Base-by-base conservation (phyloP, 805 yeast species). In the Yarrowia sp. region DNA sequence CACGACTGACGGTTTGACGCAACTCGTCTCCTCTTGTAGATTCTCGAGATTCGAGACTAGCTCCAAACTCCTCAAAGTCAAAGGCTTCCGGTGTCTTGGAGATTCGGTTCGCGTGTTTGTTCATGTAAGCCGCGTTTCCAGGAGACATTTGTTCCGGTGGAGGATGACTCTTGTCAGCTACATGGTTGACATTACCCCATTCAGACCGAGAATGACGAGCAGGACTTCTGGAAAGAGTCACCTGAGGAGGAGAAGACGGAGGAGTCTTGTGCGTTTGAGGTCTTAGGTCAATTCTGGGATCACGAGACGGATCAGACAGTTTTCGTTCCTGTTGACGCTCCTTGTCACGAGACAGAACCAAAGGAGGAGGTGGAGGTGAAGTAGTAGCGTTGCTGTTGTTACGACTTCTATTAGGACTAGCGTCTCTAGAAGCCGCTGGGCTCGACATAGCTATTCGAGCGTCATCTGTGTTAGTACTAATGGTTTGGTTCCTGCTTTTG, bases 21-120 rank as follows among this genome's bases (percentile, higher is more conserved):
- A 56, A 9, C 5, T 56, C 49, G 15, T 32, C 32, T 11, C 64
- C 64, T 32, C 64, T 35, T 9, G 64, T 56, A 3, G 26, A 5
- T 32, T 56, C 64, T 16, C 64, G 49, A 11, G 64, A 56, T 2
- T 56, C 64, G 0, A 56, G 32, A 26, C 41, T 15, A 10, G 49
- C 64, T 32, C 64, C 64, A 42, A 56, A 56, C 41, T 42, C 64
- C n/a, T 56, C 64, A 12, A 56, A 56, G 15, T 56, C 64, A 14
- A 56, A 56, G 2, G 64, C 49, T 16, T 56, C 64, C 4, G 48
- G 64, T n/a, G 49, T 42, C 15, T 43, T 56, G 22, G 64, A 56
- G 8, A 56, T 32, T 10, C 64, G 64, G 8, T 56, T 56, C 2
- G 64, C 36, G n/a, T 42, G 64, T 11, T 35, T 42, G 22, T 56